These are phyloP conservation scores for Epichloe baconii DNA, from an alignment of 2,329 filamentous ascomycete genomes.

Conservation along the genomic window DNA sequence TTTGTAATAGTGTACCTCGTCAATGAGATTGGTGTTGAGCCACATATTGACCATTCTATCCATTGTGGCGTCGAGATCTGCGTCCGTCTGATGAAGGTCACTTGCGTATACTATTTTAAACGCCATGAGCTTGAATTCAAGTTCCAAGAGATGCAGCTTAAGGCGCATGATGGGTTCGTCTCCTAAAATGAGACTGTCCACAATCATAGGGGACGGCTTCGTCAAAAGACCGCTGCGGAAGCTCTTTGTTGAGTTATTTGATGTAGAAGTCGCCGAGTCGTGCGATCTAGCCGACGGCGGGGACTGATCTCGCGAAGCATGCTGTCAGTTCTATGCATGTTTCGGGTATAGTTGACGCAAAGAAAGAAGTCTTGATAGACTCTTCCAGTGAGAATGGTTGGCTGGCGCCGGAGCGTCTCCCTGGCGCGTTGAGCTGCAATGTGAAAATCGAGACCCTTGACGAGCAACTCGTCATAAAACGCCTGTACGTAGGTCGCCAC, in stretches of 20 bases:
- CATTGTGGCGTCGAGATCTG: constrained; percentile 12
- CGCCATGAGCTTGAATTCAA: constrained; percentile 18
- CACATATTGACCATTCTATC: constrained; percentile 16
- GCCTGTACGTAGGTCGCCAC: constrained; percentile 15
- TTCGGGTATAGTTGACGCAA: constrained; percentile 18
- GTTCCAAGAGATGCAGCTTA: constrained; percentile 15
- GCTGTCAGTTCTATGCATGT: constrained; percentile 7
- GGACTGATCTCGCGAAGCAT: constrained; percentile 11
- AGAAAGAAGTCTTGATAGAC: constrained; percentile 17
- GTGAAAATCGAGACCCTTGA: constrained; percentile 15
- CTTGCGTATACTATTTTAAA: constrained; percentile 17
- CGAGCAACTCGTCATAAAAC: constrained; percentile 15
- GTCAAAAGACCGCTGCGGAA: constrained; percentile 9
- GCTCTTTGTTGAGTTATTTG: constrained; percentile 11
- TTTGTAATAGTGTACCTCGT: constrained; percentile 17
- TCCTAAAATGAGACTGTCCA: constrained; percentile 9
- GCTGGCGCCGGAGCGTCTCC: constrained; percentile 13
- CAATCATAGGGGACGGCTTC: constrained; percentile 12
- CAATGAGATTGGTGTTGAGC: constrained; percentile 16
- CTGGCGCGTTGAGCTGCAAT: constrained; percentile 16
- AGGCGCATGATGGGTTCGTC: constrained; percentile 16
- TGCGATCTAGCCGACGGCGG: constrained; percentile 12
- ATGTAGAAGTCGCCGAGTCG: constrained; percentile 11
- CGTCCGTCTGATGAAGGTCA: constrained; percentile 11
- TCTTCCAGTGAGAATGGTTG: constrained; percentile 10